Evolutionary conservation across 2,329 filamentous ascomycete species (phyloP), one percentile per base, ranked within the genome.

Genomic region (Penicillium janthinellum): DNA sequence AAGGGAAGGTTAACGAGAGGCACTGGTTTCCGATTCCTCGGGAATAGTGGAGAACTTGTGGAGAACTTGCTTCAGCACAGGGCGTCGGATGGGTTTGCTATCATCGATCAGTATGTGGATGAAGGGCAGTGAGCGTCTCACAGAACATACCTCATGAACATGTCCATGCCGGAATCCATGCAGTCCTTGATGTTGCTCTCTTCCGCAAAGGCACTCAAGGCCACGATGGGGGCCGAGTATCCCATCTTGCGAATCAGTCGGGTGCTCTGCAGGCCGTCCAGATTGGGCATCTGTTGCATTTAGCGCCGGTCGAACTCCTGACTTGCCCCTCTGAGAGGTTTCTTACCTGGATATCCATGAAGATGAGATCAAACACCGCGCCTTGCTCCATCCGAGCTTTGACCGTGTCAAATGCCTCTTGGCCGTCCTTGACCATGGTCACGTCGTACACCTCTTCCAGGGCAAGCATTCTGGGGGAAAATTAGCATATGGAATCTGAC

Each of bases 151-250:
- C 82, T 83, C 34, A 96, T 81, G 75, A 96, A 96, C 78, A 92
- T 92, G 70, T 96, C 86, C 92, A 96, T 96, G 57, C 93, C 93
- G 1, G 88, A 92, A 60, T 94, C 91, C 74, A 95, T 89, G 74
- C 90, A 91, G 72, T 93, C 90, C 75, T 88, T 90, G 47, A 93
- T 87, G 69, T 96, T 96, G 75, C 88, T 92, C 73, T 96, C 92
- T 71, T 96, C 92, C 0, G 91, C 88, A 70, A 96, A 96, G 2
- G 93, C 93, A 11, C 92, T 96, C 47, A 97, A 79, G 0, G 93
- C 93, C 14, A 97, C 92, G 62, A 97, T 96, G 0, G 93, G 93
- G 1, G 90, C 90, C 11, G 85, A 87, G 76, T 95, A 97, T 1
- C 93, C 93, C 80, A 94, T 90, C 72, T 92, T 82, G 6, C 93